Evolutionary conservation across 371 early-diverging fungal genomes (phyloP).

Genomic region (Lichtheimia ornata): DNA sequence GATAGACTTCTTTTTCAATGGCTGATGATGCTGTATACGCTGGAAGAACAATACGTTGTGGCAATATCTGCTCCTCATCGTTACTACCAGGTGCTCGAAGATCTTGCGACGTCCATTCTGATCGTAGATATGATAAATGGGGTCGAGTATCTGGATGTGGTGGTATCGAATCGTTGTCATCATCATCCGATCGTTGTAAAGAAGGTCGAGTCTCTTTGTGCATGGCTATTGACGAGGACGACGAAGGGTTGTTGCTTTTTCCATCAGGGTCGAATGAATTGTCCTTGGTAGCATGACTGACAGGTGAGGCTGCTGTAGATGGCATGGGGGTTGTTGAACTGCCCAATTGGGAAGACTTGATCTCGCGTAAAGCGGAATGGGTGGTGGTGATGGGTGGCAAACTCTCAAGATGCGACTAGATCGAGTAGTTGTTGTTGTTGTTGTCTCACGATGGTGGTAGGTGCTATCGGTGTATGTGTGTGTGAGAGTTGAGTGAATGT

Average conservation of each 20-base stretch:
- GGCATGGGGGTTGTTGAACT: no score
- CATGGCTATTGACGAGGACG: conserved; percentile 8
- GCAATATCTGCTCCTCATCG: background rate
- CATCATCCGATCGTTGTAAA: no score
- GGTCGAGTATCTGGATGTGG: conserved; percentile 17
- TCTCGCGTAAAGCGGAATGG: no score
- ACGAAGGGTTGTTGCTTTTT: conserved; percentile 25
- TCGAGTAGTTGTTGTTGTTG: no score
- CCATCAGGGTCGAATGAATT: conserved; percentile 7
- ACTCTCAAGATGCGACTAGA: no score
- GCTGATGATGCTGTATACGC: background rate
- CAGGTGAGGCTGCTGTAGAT: no score
- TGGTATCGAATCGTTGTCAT: conserved; percentile 15
- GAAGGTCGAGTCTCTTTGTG: no score
- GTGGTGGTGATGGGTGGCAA: no score
- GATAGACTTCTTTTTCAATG: conserved; percentile 2
- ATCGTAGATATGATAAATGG: conserved; percentile 27
- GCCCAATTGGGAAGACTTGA: no score
- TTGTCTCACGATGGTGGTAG: background rate
- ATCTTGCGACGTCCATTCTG: conserved; percentile 29
- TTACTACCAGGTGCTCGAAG: conserved; percentile 1
- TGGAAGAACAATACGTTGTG: conserved; percentile 11
- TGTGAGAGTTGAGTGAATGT: background rate
- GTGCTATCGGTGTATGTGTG: no score
- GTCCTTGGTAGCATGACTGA: no score